Base-by-base conservation (phyloP, 495 filamentous ascomycete species). In the Neurospora tetraspora region DNA sequence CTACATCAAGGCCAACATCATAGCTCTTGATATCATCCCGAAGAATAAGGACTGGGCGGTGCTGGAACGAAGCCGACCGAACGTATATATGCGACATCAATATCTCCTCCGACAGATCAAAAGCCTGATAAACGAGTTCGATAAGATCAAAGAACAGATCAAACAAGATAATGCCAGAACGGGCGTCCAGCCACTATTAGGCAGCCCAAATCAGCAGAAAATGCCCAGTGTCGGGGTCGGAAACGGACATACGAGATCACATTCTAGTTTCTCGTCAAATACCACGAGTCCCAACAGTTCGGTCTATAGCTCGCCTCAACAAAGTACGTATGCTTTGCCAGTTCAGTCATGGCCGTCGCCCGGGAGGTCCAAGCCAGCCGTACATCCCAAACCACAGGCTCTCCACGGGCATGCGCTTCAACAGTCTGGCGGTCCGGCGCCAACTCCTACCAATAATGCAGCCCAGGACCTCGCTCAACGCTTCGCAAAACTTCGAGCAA, bases 1-100 rank as follows among this genome's bases (percentile, higher is more conserved):
- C 68, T 98, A 92, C 80, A 85, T 98, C 69, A 88, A 90, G 47
- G 91, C 94, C 34, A 92, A 86, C 61, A 90, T 92, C 68, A 90
- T 98, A 72, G 85, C 91, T 40, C 85, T 92, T 31, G 87, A 94
- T 45, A 83, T 90, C 38, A 81, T 81, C n/a, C 84, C 83, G 73
- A 85, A 83, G 73, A 85, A 84, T 68, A 85, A 79, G 69, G 79
- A 74, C 31, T 80, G 76, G 78, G 71, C 72, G 39, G 71, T 74
- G 47, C 65, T 81, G 31, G 76, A 76, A 65, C 27, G 59, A 11
- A 77, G 78, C 68, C 73, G 74, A 43, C 74, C 69, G 73, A 20
- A 61, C 9, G 73, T 74, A 27, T 72, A 53, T 16, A 77, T 77
- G n/a, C 80, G 78, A 79, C 88, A 84, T 78, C 86, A 83, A 78